phyloP scores from a whole-genome alignment of 2,329 filamentous ascomycete species.

The Catunica adiposa region DNA sequence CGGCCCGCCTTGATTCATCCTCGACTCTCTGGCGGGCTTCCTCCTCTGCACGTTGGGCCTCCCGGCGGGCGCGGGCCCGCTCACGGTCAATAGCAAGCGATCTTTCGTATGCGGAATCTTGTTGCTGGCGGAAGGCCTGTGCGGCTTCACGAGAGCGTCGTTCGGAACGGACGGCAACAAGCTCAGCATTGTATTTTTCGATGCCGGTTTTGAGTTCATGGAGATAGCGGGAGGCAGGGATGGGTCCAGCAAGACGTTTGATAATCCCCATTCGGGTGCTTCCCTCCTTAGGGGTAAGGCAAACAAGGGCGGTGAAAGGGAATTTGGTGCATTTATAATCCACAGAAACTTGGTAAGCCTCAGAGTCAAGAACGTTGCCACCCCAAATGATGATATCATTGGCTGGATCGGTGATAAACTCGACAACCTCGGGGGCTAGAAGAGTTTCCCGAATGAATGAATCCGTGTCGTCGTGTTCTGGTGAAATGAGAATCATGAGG shows the following conservation, averaged over 20 bases:
- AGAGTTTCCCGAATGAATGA: conserved; percentile 71
- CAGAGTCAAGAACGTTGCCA: conserved; percentile 80
- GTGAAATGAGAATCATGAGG: conserved; percentile 72
- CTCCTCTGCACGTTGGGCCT: conserved; percentile 53
- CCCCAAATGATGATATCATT: conserved; percentile 84
- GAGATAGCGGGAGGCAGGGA: conserved; percentile 53
- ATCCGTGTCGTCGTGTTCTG: conserved; percentile 84
- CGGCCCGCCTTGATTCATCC: conserved; percentile 46
- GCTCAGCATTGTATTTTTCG: conserved; percentile 55
- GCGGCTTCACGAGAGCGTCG: conserved; percentile 65
- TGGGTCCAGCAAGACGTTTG: conserved; percentile 58
- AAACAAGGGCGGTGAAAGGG: conserved; percentile 73
- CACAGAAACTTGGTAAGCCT: conserved; percentile 83
- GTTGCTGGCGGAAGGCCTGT: conserved; percentile 67
- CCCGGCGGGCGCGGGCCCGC: conserved; percentile 56
- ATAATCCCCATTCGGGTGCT: conserved; percentile 83
- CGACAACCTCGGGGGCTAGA: conserved; percentile 54
- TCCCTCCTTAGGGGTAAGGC: conserved; percentile 70
- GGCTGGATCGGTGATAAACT: conserved; percentile 55
- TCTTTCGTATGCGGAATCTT: conserved; percentile 86
- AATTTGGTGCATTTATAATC: conserved; percentile 84
- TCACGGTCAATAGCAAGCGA: conserved; percentile 79
- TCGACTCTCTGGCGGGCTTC: conserved; percentile 41
- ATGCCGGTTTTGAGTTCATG: conserved; percentile 60
- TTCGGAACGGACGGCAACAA: conserved; percentile 58